Conservation (phyloP, 2,329 filamentous ascomycete genomes). For the Aspergillus sp. region DNA sequence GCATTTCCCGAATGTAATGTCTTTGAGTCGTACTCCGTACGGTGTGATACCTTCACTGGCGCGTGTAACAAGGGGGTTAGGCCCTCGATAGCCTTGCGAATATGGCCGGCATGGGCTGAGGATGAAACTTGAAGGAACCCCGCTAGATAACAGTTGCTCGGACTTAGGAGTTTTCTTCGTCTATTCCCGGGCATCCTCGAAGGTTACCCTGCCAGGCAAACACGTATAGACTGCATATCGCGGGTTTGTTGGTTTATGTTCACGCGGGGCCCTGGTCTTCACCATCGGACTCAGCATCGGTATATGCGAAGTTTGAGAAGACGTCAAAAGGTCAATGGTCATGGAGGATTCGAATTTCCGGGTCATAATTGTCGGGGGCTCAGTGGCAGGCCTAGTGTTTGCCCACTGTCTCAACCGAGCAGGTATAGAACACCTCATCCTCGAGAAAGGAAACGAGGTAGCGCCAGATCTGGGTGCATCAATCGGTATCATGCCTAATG, state of each 20-base stretch:
- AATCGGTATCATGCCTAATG: slow-evolving; percentile 21
- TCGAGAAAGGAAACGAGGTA: slow-evolving; percentile 26
- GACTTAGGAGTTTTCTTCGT: neutral
- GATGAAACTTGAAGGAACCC: neutral
- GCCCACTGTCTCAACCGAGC: slow-evolving; percentile 47
- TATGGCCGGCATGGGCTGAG: neutral
- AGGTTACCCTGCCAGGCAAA: neutral
- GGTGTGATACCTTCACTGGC: neutral
- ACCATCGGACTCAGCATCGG: neutral
- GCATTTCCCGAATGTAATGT: neutral
- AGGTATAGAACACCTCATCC: slow-evolving; percentile 49
- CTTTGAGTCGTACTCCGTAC: neutral
- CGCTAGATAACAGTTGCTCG: neutral
- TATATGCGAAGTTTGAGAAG: neutral
- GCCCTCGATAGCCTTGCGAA: neutral
- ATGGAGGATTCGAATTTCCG: neutral
- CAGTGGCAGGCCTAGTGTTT: slow-evolving; percentile 49
- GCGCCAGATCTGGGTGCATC: slow-evolving; percentile 18
- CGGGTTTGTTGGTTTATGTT: neutral
- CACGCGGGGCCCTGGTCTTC: neutral
- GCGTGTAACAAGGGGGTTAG: neutral
- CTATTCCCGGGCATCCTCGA: neutral
- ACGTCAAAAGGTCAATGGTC: neutral
- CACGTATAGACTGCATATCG: neutral
- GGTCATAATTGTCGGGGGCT: slow-evolving; percentile 52